phyloP scores from a whole-genome alignment of 2,329 filamentous ascomycete genomes.

The Fusarium guadeloupense region DNA sequence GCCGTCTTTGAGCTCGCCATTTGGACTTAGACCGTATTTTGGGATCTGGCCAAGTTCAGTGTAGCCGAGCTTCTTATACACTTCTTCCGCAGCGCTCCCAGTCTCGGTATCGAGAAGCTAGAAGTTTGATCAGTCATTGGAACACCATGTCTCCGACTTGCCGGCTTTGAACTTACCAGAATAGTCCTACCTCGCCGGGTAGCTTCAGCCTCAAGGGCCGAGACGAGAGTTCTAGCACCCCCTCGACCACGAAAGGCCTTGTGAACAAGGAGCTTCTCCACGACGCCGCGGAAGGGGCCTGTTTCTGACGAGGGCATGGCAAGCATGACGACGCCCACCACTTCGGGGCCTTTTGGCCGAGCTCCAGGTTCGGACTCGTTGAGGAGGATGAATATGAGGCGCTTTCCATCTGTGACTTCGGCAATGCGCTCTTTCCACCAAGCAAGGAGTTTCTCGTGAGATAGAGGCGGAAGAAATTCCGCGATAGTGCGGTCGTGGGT shows the following conservation, averaged over 20 bases:
- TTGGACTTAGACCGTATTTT: conserved; percentile 60
- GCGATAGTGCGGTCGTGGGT: conserved; percentile 64
- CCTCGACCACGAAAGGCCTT: conserved; percentile 61
- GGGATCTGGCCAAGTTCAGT: conserved; percentile 64
- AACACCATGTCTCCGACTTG: not conserved
- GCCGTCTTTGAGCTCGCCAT: conserved; percentile 59
- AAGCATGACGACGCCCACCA: conserved; percentile 67
- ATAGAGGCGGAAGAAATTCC: conserved; percentile 68
- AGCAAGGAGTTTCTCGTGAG: conserved; percentile 62
- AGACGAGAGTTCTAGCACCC: conserved; percentile 61
- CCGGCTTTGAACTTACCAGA: conserved; percentile 56
- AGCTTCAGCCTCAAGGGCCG: conserved; percentile 65
- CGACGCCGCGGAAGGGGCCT: conserved; percentile 61
- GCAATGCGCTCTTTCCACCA: conserved; percentile 66
- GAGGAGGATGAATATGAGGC: conserved; percentile 64
- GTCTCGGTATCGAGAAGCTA: conserved; percentile 64
- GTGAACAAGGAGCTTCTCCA: conserved; percentile 68
- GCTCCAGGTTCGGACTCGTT: conserved; percentile 46
- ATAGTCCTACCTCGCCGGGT: conserved; percentile 57
- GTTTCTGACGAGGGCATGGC: conserved; percentile 63
- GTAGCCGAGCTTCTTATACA: conserved; percentile 67
- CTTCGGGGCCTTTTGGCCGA: conserved; percentile 54
- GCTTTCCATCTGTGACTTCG: conserved; percentile 55
- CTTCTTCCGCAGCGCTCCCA: conserved; percentile 60
- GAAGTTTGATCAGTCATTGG: not conserved